Evolutionary conservation across 192 early-diverging fungal genomes (phyloP).

Genomic region (Coemansia sp.): DNA sequence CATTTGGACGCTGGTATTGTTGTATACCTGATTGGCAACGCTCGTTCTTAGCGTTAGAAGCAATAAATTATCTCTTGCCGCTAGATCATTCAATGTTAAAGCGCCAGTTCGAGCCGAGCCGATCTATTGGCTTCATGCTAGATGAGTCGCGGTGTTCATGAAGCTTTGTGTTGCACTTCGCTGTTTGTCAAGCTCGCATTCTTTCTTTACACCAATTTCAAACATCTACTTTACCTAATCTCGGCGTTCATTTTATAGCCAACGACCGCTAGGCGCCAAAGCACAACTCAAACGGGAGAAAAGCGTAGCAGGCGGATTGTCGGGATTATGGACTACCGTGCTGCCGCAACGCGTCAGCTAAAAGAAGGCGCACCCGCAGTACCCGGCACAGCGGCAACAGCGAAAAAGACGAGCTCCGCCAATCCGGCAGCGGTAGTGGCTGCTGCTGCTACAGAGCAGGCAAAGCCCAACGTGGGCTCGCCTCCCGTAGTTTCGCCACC

Average conservation of each 20-base stretch:
- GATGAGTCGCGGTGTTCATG: background rate
- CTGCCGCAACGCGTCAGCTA: conserved; percentile 48
- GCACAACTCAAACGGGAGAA: conserved; percentile 2
- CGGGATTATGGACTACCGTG: conserved; percentile 51
- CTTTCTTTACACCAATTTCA: background rate
- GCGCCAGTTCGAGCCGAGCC: background rate
- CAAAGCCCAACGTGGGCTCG: conserved; percentile 13
- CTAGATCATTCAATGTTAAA: no score
- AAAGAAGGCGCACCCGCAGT: conserved; percentile 29
- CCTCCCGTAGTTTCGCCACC: conserved; percentile 10
- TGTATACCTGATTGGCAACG: no score
- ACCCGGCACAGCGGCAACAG: conserved; percentile 15
- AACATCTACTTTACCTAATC: background rate
- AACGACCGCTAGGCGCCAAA: conserved; percentile 3
- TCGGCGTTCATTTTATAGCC: background rate
- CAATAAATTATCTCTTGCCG: no score
- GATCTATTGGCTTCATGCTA: background rate
- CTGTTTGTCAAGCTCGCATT: background rate
- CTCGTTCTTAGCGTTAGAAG: no score
- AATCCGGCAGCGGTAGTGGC: background rate
- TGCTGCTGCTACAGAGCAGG: conserved; percentile 1
- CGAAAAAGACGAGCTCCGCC: background rate
- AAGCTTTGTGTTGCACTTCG: background rate
- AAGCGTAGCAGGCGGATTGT: conserved; percentile 9
- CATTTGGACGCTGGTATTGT: no score